Evolutionary conservation across 2,329 filamentous ascomycete genomes (phyloP).

Genomic region (Aspergillus ruber): DNA sequence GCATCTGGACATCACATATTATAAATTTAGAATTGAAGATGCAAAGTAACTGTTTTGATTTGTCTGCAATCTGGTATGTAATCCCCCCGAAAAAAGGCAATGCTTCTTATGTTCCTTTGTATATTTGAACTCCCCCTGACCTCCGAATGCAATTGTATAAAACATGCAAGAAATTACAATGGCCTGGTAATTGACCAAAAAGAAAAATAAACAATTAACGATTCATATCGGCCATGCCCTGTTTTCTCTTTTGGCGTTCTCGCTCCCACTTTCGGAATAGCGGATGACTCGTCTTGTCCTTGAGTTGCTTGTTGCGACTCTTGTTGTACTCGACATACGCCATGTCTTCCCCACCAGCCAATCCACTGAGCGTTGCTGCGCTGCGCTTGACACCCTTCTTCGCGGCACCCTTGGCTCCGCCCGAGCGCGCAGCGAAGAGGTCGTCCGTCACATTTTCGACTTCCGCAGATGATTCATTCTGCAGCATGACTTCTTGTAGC

Average conservation of each 20-base stretch:
- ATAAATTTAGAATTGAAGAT: too few species aligned
- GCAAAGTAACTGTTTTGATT: background rate
- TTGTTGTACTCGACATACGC: constrained; percentile 85
- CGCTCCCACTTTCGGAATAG: constrained; percentile 63
- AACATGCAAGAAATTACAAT: background rate
- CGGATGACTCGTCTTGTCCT: constrained; percentile 54
- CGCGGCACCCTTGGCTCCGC: constrained; percentile 30
- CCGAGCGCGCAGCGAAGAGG: constrained; percentile 55
- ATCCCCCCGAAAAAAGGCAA: background rate
- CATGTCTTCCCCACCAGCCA: constrained; percentile 93
- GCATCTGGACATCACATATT: too few species aligned
- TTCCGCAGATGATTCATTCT: constrained; percentile 68
- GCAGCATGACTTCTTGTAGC: constrained; percentile 79
- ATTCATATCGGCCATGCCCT: constrained; percentile 34
- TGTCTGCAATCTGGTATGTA: background rate
- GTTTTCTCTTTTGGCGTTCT: constrained; percentile 53
- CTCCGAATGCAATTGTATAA: background rate
- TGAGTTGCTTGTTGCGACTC: constrained; percentile 61
- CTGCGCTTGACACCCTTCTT: constrained; percentile 66
- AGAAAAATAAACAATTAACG: constrained; percentile 5
- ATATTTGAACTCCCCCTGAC: background rate
- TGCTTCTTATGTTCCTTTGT: too few species aligned
- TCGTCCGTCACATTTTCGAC: constrained; percentile 66
- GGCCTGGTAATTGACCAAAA: background rate
- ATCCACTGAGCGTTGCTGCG: constrained; percentile 75